Percentiles rank a stretch among this genome's conserved stretches.
Conservation (phyloP, 2,329 filamentous ascomycete genomes). For the Phyllachora maydis region DNA sequence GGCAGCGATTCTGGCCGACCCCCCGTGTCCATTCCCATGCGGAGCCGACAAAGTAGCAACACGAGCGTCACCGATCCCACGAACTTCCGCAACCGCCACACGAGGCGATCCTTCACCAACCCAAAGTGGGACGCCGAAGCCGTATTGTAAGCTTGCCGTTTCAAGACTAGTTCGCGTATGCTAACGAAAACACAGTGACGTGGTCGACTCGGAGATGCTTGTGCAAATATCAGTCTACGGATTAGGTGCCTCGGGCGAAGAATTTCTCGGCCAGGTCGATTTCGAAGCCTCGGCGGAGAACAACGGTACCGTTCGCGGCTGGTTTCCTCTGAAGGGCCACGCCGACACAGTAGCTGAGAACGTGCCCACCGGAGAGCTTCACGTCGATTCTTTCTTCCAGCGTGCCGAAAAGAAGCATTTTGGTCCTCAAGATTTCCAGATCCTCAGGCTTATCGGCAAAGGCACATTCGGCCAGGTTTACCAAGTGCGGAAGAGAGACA, state of each 20-base stretch:
- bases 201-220: constrained; percentile 76
- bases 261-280: constrained; percentile 79
- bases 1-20: constrained; percentile 64
- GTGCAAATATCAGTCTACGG: constrained; percentile 93
- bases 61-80: constrained; percentile 57
- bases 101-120: constrained; percentile 43
- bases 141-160: constrained; percentile 87
- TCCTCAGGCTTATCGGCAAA: constrained; percentile 90
- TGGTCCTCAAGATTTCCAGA: constrained; percentile 88
- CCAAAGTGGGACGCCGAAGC: constrained; percentile 94
- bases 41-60: constrained; percentile 88
- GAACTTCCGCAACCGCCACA: constrained; percentile 37
- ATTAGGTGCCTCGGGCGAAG: constrained; percentile 55
- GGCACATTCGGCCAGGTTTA: constrained; percentile 98
- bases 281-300: constrained; percentile 47
- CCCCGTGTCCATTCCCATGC: constrained; percentile 92
- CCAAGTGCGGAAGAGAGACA: constrained; percentile 94
- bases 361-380: constrained; percentile 68
- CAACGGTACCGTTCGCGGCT: constrained; percentile 57
- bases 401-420: constrained; percentile 77
- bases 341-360: constrained; percentile 51
- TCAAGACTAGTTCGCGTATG: neutral
- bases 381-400: constrained; percentile 71
- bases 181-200: constrained; percentile 41
- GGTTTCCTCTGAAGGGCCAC: constrained; percentile 66